Evolutionary conservation across 2,329 filamentous ascomycete species (phyloP), one percentile per base, ranked within the genome.

Genomic region (Phialophora chinensis): DNA sequence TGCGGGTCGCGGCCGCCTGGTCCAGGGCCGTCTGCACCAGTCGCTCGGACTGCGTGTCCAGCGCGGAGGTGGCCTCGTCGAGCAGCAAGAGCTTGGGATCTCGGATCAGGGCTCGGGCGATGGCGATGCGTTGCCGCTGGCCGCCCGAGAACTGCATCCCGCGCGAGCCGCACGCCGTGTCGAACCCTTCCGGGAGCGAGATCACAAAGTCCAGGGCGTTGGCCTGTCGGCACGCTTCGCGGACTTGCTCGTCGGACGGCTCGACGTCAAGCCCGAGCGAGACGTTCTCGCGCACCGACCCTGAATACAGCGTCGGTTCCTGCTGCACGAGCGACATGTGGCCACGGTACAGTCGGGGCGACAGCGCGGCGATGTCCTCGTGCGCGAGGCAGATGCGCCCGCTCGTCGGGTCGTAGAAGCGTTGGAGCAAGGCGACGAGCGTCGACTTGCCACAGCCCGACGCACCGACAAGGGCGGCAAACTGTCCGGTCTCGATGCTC

Each of bases 271-370:
- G 65, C 20, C 89, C 90, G 0, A 91, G 81, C 1, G 89, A 76
- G 60, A 92, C 86, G 71, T 92, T 92, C 67, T 93, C 90, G 20
- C 86, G 84, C 23, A 92, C 83, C 0, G 87, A 87, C 69, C 87
- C 88, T 75, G 88, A 87, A 73, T 91, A 92, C 0, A 93, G 82
- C 0, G 88, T 88, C 8, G 91, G 85, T 74, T 93, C 90, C 76
- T 93, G 91, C 3, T 89, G 87, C 0, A 93, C 91, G 0, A 93
- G 83, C 1, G 89, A 89, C 12, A 93, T 81, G 42, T 86, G 79
- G 63, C 83, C 82, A 49, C 91, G 86, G 74, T 92, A 92, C 20
- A 83, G 78, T 66, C 83, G 83, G 0, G 90, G 82, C 63, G 89
- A 85, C 60, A 92, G 75, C 0, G 81, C 75, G 0, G 80, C 76